phyloP scores from a whole-genome alignment of 163 green algal species.

The Volvox carteri region DNA sequence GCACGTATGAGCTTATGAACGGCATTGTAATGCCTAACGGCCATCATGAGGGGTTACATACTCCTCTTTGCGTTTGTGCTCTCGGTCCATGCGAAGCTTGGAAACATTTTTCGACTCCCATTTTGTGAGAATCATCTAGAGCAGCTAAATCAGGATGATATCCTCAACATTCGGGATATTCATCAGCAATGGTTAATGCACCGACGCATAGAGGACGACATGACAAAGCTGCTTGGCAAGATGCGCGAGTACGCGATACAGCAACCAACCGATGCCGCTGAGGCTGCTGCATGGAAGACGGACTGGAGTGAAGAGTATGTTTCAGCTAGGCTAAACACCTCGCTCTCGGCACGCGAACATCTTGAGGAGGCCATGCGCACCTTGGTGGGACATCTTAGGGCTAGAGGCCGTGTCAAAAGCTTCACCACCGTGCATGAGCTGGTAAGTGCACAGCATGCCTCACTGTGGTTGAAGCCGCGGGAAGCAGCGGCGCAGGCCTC shows the following conservation, averaged over 20 bases:
- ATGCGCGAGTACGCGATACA: neutral
- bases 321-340: neutral
- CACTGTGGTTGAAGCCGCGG: too few species aligned
- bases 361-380: neutral
- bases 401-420: neutral
- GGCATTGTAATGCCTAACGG: too few species aligned
- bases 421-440: conserved; percentile 7
- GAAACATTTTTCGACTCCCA: neutral
- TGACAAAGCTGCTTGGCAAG: neutral
- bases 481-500: too few species aligned
- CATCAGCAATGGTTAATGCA: conserved; percentile 29
- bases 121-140: neutral
- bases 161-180: conserved; percentile 3
- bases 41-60: too few species aligned
- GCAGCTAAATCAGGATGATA: neutral
- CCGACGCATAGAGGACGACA: conserved; percentile 17
- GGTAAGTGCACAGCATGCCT: neutral
- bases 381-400: neutral
- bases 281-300: neutral
- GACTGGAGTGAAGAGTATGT: neutral
- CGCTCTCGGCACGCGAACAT: neutral
- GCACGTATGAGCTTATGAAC: too few species aligned
- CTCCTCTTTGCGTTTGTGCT: neutral
- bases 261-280: neutral
- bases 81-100: neutral